These are phyloP conservation scores for Cupressus sempervirens DNA, from an alignment of 75 land plant genomes.

Conservation along the genomic window DNA sequence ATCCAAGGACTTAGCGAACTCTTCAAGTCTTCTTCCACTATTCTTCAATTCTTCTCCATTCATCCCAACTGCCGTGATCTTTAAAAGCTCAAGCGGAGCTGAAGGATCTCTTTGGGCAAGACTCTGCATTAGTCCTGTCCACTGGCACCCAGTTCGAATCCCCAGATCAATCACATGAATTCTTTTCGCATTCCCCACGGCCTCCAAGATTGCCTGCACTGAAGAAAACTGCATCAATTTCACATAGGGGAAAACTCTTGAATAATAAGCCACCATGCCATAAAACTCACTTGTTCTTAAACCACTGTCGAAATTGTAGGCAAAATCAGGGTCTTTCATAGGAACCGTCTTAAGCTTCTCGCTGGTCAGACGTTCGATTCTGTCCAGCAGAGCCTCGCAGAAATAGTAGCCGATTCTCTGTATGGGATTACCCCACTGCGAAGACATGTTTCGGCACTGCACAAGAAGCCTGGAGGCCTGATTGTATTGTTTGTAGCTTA, in stretches of 20 bases:
- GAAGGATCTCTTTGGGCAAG: constrained; percentile 1
- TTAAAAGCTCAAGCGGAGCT: constrained; percentile 13
- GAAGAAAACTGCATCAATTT: constrained; percentile 14
- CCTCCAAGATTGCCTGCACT: constrained; percentile 24
- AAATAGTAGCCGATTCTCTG: constrained; percentile 20
- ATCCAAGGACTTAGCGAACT: neutral
- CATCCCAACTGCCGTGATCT: constrained; percentile 21
- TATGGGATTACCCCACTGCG: constrained; percentile 13
- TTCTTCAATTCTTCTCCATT: neutral
- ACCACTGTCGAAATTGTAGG: neutral
- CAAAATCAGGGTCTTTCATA: neutral
- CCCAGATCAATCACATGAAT: constrained; percentile 23
- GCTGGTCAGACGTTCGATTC: neutral
- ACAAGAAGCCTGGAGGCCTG: constrained; percentile 15
- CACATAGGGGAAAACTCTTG: neutral
- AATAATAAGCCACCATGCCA: neutral
- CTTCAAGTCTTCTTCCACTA: neutral
- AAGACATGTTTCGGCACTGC: constrained; percentile 14
- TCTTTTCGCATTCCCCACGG: neutral
- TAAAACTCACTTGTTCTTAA: neutral
- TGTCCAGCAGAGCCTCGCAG: constrained; percentile 7
- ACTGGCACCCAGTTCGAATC: constrained; percentile 25
- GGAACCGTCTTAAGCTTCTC: neutral
- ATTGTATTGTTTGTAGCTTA: constrained; percentile 18
- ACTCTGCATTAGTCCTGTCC: constrained; percentile 19